These are phyloP conservation scores for Aspergillus pseudonomiae DNA, from an alignment of 2,329 filamentous ascomycete species.

Conservation along the genomic window DNA sequence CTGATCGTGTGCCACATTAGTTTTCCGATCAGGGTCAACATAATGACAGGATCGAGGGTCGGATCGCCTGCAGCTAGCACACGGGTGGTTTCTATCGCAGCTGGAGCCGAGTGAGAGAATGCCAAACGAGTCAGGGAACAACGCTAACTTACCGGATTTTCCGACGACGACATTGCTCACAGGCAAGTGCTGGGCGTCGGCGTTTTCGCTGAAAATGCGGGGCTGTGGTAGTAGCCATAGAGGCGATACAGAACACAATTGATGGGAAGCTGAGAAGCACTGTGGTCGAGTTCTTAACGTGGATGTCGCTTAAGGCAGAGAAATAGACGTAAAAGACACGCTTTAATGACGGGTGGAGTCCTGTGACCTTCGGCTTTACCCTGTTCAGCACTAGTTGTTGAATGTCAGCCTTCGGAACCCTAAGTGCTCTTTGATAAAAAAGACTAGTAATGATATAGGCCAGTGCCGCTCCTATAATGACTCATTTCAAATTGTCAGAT, in stretches of 20 bases:
- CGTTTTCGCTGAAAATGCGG: neutral
- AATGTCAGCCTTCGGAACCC: neutral
- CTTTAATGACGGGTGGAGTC: neutral
- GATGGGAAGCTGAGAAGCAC: too few relatives aligned
- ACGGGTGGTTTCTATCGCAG: conserved; percentile 73
- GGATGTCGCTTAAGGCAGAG: neutral
- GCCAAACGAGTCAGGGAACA: neutral
- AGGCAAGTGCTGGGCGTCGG: neutral
- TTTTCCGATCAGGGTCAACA: neutral
- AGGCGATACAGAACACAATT: neutral
- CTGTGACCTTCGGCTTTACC: neutral
- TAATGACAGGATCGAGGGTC: conserved; percentile 53
- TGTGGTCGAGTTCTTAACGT: neutral
- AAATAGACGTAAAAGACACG: too few relatives aligned
- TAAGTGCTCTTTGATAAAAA: neutral
- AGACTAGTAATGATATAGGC: too few relatives aligned
- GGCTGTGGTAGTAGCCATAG: neutral
- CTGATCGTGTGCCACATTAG: neutral
- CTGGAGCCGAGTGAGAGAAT: conserved; percentile 47
- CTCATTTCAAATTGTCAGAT: too few relatives aligned
- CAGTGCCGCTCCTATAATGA: too few relatives aligned
- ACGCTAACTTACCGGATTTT: neutral
- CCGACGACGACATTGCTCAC: neutral
- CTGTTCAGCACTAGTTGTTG: neutral
- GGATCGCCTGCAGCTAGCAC: conserved; percentile 68